These are phyloP conservation scores for Beauveria australis DNA, from an alignment of 2,329 filamentous ascomycete species.

Conservation along the genomic window DNA sequence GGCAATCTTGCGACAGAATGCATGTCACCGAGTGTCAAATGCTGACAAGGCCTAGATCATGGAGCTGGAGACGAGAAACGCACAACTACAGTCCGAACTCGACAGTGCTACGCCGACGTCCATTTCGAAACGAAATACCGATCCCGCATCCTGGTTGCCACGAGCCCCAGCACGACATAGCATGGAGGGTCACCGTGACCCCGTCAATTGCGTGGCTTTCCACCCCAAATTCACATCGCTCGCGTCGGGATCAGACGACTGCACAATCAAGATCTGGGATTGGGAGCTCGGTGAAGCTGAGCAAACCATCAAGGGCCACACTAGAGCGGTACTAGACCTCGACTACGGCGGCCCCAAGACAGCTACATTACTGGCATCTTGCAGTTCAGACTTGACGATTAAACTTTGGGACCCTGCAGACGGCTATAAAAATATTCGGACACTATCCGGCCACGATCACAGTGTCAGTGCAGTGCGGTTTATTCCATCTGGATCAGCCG, in stretches of 20 bases:
- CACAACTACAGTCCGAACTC: conserved; percentile 69
- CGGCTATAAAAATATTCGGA: conserved; percentile 92
- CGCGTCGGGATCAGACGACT: conserved; percentile 85
- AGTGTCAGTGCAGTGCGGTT: conserved; percentile 85
- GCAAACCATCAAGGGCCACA: conserved; percentile 85
- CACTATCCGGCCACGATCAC: conserved; percentile 84
- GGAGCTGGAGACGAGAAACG: conserved; percentile 75
- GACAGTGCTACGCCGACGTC: conserved; percentile 73
- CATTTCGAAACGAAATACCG: conserved; percentile 70
- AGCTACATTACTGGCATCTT: conserved; percentile 56
- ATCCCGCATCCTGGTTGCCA: conserved; percentile 83
- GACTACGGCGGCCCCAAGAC: conserved; percentile 84
- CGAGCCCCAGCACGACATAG: conserved; percentile 71
- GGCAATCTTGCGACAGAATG: conserved; percentile 11
- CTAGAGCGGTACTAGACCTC: conserved; percentile 77
- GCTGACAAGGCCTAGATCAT: conserved; percentile 58
- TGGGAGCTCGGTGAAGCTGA: conserved; percentile 91
- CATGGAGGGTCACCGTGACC: conserved; percentile 71
- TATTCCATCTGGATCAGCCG: conserved; percentile 73
- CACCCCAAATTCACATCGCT: conserved; percentile 87
- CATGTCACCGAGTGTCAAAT: too few relatives aligned
- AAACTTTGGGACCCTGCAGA: conserved; percentile 91
- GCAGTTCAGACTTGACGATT: conserved; percentile 83
- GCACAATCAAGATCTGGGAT: conserved; percentile 94
- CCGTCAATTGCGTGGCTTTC: conserved; percentile 83